A percentile compares a stretch with the other conserved stretches of the same genome.
These are phyloP conservation scores for Coleophoma crateriformis DNA, from an alignment of 2,329 filamentous ascomycete genomes.

Conservation along the genomic window DNA sequence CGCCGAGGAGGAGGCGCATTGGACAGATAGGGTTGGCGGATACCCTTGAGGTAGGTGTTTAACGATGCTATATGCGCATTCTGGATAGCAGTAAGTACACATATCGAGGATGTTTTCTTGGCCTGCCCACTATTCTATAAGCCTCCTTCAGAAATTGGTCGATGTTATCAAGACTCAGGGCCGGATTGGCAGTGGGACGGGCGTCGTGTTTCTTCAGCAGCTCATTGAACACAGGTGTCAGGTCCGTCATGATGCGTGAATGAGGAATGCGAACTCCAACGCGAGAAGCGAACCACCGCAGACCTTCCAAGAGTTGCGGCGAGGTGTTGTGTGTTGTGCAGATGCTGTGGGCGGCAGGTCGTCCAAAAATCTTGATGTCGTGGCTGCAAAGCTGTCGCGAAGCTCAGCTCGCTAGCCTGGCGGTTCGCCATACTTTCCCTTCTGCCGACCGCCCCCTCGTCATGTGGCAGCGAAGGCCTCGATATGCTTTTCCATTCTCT, in stretches of 20 bases:
- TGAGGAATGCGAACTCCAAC: too few species aligned
- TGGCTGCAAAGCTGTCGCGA: too few species aligned
- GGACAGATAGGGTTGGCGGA: constrained; percentile 88
- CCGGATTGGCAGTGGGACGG: constrained; percentile 32
- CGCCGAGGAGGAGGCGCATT: constrained; percentile 57
- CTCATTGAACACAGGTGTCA: constrained; percentile 65
- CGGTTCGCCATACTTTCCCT: too few species aligned
- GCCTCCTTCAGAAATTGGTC: constrained; percentile 93
- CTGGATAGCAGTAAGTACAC: constrained; percentile 36
- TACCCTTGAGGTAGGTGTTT: constrained; percentile 71
- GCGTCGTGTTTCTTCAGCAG: constrained; percentile 56
- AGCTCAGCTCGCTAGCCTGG: too few species aligned
- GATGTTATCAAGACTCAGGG: constrained; percentile 42
- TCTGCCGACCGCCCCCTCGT: too few species aligned
- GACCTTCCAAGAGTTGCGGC: too few species aligned
- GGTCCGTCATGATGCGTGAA: constrained; percentile 44
- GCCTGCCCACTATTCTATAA: constrained; percentile 71
- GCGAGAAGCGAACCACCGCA: too few species aligned
- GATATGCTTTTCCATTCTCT: too few species aligned
- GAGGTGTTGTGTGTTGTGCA: too few species aligned
- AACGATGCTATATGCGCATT: constrained; percentile 81
- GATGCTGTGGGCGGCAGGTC: too few species aligned
- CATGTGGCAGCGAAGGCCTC: too few species aligned
- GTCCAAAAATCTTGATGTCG: too few species aligned
- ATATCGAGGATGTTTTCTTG: neutral